phyloP scores from a whole-genome alignment of 192 early-diverging fungal genomes.

The Coemansia sp. region DNA sequence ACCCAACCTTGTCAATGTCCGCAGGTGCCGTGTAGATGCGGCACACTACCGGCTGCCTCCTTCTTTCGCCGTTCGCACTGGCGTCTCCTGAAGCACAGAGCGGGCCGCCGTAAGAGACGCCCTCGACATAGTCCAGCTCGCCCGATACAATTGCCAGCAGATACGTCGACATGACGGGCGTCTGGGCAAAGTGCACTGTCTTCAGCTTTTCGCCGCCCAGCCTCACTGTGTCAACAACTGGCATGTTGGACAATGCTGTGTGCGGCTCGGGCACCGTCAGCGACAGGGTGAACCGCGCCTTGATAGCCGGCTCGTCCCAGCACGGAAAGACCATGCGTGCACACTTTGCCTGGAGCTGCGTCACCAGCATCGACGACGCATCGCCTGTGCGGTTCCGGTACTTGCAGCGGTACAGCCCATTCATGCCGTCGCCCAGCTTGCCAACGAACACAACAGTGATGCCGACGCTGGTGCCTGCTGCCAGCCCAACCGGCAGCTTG shows the following conservation, averaged over 20 bases:
- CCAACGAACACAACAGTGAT: constrained; percentile 64
- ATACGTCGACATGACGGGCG: constrained; percentile 85
- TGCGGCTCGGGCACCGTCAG: constrained; percentile 62
- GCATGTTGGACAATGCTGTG: constrained; percentile 79
- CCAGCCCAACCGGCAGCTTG: constrained; percentile 28
- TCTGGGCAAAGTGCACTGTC: constrained; percentile 68
- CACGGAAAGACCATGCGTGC: constrained; percentile 73
- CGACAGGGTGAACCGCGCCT: constrained; percentile 77
- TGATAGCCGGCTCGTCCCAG: constrained; percentile 78
- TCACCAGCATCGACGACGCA: constrained; percentile 64
- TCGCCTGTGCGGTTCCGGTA: constrained; percentile 63
- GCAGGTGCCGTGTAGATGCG: constrained; percentile 74
- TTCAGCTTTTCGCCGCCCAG: constrained; percentile 9
- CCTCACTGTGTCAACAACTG: constrained; percentile 28
- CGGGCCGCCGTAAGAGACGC: constrained; percentile 32
- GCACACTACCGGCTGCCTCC: constrained; percentile 51
- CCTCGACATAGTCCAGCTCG: constrained; percentile 80
- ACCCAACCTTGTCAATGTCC: constrained; percentile 64
- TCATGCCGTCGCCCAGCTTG: constrained; percentile 73
- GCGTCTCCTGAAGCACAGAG: background rate
- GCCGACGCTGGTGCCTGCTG: constrained; percentile 32
- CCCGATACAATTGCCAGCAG: constrained; percentile 75
- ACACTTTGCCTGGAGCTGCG: constrained; percentile 81
- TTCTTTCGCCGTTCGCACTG: background rate
- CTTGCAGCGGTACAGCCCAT: constrained; percentile 77